Evolutionary conservation across 305 asterid species (phyloP).

Genomic region (Fraxinus paxiana): DNA sequence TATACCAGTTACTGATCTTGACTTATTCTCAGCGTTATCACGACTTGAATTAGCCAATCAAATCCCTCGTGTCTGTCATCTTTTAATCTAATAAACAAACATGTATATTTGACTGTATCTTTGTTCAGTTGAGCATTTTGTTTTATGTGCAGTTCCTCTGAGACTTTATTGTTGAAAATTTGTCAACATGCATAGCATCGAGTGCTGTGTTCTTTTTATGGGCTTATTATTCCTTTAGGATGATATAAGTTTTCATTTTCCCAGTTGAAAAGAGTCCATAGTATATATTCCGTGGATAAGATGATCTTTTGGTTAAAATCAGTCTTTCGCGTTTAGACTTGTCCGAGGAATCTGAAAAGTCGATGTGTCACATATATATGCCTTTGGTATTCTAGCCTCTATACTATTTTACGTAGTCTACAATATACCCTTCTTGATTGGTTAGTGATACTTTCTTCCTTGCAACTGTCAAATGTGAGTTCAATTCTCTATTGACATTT

Average conservation of each 20-base stretch:
- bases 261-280: not conserved
- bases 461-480: not conserved
- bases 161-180: not conserved
- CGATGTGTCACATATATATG: not conserved
- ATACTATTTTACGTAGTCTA: not conserved
- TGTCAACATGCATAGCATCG: not conserved
- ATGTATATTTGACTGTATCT: not conserved
- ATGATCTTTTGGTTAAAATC: not conserved
- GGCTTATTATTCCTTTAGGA: not conserved
- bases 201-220: not conserved
- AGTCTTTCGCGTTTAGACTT: not conserved
- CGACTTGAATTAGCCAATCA: not conserved
- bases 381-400: not conserved
- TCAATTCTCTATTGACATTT: not conserved
- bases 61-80: not conserved
- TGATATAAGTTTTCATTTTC: not conserved
- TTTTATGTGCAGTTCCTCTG: not conserved
- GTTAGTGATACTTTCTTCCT: not conserved
- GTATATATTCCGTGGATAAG: not conserved
- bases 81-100: not conserved
- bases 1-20: not conserved
- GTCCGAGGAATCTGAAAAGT: not conserved
- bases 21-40: not conserved
- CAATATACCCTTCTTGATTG: not conserved
- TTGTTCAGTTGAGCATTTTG: not conserved